These are phyloP conservation scores for Coemansia sp. DNA, from an alignment of 192 early-diverging fungal genomes.

Conservation along the genomic window DNA sequence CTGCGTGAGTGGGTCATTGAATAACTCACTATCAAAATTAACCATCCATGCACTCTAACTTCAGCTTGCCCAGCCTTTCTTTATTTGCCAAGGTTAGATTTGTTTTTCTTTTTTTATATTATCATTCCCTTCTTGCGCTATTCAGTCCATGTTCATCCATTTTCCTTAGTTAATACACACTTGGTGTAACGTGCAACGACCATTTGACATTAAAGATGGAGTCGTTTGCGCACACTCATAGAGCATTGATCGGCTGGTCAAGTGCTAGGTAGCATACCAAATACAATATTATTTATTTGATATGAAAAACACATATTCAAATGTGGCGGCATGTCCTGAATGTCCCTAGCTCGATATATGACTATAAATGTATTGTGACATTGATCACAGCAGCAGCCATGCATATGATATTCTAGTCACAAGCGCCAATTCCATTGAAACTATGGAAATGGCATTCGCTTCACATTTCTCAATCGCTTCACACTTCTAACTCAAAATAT, in stretches of 20 bases:
- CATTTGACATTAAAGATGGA: background rate
- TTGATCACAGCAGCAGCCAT: background rate
- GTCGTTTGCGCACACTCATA: background rate
- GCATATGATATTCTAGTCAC: background rate
- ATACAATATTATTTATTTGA: background rate
- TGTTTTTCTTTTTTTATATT: background rate
- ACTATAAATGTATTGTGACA: background rate
- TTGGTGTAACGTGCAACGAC: background rate
- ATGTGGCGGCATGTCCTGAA: background rate
- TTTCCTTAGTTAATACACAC: background rate
- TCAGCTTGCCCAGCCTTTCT: background rate
- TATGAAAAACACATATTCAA: background rate
- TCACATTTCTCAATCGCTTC: background rate
- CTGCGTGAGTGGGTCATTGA: constrained; percentile 55
- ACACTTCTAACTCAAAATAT: background rate
- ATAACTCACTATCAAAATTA: constrained; percentile 9
- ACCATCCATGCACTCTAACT: background rate
- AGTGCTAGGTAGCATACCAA: background rate
- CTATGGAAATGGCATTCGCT: background rate
- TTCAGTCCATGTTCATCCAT: background rate
- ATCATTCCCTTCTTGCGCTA: background rate
- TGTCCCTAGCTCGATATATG: background rate
- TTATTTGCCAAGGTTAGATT: background rate
- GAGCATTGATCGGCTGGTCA: background rate
- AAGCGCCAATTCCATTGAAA: background rate